These are phyloP conservation scores for Penicillium lagena DNA, from an alignment of 495 filamentous ascomycete species.

Conservation along the genomic window DNA sequence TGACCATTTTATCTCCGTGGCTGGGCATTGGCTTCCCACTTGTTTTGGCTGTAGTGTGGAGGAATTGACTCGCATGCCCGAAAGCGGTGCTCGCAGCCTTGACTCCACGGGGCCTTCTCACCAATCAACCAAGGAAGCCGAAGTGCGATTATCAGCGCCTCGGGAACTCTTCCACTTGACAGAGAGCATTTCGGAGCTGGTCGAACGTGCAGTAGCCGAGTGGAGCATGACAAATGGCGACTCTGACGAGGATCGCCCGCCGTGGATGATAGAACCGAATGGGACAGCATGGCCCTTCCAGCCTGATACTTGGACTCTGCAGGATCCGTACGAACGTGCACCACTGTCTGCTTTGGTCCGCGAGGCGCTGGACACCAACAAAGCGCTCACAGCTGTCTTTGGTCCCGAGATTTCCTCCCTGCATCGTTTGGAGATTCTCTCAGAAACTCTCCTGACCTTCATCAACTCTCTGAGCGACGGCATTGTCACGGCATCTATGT, in stretches of 20 bases:
- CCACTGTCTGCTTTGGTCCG: constrained; percentile 39
- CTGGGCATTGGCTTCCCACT: constrained; percentile 70
- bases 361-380: constrained; percentile 65
- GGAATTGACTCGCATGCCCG: constrained; percentile 77
- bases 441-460: constrained; percentile 63
- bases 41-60: constrained; percentile 78
- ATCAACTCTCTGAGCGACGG: constrained; percentile 68
- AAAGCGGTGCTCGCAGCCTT: constrained; percentile 59
- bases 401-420: constrained; percentile 50
- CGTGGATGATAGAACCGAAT: constrained; percentile 50
- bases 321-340: constrained; percentile 24
- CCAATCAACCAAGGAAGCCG: constrained; percentile 29
- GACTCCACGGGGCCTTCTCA: constrained; percentile 14
- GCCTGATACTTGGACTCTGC: constrained; percentile 42
- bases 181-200: constrained; percentile 69
- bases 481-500: constrained; percentile 60
- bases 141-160: constrained; percentile 64
- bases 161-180: constrained; percentile 84
- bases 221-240: constrained; percentile 68
- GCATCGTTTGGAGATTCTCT: constrained; percentile 62
- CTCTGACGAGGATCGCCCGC: constrained; percentile 32
- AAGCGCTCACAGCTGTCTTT: constrained; percentile 50
- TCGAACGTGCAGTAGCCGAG: constrained; percentile 71
- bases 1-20: constrained; percentile 85
- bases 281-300: constrained; percentile 70